Evolutionary conservation across 2,329 filamentous ascomycete species (phyloP).

Genomic region (Diaporthe longicolla): DNA sequence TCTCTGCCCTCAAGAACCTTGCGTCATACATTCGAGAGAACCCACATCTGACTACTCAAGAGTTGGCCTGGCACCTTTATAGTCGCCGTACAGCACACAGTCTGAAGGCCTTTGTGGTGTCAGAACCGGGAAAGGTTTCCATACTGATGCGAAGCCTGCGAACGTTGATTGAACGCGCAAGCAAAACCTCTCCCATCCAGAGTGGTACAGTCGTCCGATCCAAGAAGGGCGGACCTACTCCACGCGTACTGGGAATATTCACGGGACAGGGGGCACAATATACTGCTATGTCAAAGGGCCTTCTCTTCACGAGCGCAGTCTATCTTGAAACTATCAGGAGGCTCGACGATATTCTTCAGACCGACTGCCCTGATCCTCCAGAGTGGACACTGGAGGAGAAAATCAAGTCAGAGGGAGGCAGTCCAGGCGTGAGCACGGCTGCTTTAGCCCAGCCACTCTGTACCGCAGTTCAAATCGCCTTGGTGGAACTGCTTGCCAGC

Average conservation of each 20-base stretch:
- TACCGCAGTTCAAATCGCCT: slow-evolving; percentile 66
- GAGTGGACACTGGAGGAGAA: slow-evolving; percentile 53
- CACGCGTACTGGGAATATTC: slow-evolving; percentile 53
- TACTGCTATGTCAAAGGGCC: slow-evolving; percentile 55
- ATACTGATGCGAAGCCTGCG: slow-evolving; percentile 46
- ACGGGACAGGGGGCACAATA: slow-evolving; percentile 64
- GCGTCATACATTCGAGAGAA: slow-evolving; percentile 49
- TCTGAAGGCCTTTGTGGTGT: slow-evolving; percentile 46
- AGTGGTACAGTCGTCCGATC: slow-evolving; percentile 42
- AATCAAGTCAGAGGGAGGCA: slow-evolving; percentile 48
- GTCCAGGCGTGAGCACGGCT: slow-evolving; percentile 53
- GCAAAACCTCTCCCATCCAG: slow-evolving; percentile 34
- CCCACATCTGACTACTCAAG: slow-evolving; percentile 30
- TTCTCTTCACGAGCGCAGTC: slow-evolving; percentile 49
- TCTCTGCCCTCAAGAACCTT: slow-evolving; percentile 47
- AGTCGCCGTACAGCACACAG: slow-evolving; percentile 50
- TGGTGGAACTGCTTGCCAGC: slow-evolving; percentile 49
- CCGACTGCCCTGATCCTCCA: slow-evolving; percentile 46
- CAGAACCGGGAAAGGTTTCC: background rate
- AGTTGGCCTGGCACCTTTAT: slow-evolving; percentile 54
- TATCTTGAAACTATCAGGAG: slow-evolving; percentile 53
- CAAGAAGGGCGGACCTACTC: slow-evolving; percentile 41
- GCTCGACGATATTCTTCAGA: slow-evolving; percentile 51
- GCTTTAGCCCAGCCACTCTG: slow-evolving; percentile 65
- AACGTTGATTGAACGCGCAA: slow-evolving; percentile 44